Evolutionary conservation across 768 basidiomycete species (phyloP), one percentile per base, ranked within the genome.

Genomic region (Piloderma croceum): DNA sequence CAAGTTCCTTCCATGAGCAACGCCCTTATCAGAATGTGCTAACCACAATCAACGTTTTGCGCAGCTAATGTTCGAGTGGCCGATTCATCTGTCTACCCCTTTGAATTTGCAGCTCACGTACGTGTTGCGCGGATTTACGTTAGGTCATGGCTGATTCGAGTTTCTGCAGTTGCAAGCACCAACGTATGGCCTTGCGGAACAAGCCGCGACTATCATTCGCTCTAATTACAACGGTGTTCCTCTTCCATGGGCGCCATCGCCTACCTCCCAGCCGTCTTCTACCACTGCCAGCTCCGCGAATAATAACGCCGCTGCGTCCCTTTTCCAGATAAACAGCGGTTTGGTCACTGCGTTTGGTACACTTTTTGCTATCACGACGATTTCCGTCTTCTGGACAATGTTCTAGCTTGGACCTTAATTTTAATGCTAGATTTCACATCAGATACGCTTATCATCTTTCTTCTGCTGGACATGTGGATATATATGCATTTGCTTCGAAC

Each of bases 71-170:
- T 80, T 24, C 68, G 80, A 41, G 77, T 82, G 24, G 68, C 67
- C 10, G 77, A 80, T 49, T 63, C 77, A 10, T 76, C 73, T 1
- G 69, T 81, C 20, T 76, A 74, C 58, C 77, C 81, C 1, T 60
- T 79, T 36, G 55, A 69, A 45, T 67, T 74, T 38, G 65, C 73
- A 4, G 72, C 73, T 3, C 75, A 77, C 51, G 59, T 69, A 39
- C 27, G 48, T 52, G 4, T 6, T 25, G 13, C 36, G n/a, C 13
- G 15, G 15, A 32, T 31, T 15, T 22, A 12, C 13, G 19, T 9
- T 29, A 10, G 38, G 7, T 43, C 38, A 19, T 5, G 7, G 22
- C 18, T 17, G 7, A 24, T 36, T 37, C 10, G 32, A 19, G 31
- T 20, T 29, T 38, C 11, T 7, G 18, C 24, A 33, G 27, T 32